A percentile compares a stretch with the other conserved stretches of the same genome.
Evolutionary conservation across 2,329 filamentous ascomycete species (phyloP).

Genomic region (Nemania serpens): DNA sequence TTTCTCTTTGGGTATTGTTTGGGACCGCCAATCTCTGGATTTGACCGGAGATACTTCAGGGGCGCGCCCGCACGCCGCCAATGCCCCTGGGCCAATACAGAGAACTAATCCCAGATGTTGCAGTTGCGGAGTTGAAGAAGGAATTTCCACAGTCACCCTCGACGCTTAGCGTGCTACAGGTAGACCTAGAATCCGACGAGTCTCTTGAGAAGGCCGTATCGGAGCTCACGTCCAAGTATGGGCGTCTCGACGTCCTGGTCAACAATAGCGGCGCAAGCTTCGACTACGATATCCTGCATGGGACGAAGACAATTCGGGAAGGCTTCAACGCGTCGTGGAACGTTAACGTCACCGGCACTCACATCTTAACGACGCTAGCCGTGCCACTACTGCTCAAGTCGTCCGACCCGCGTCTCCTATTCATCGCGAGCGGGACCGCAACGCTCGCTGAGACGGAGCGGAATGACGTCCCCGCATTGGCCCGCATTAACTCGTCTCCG

Average conservation of each 20-base stretch:
- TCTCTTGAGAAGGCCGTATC: constrained; percentile 50
- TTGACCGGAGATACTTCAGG: too few relatives aligned
- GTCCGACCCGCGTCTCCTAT: constrained; percentile 50
- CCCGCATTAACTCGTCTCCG: constrained; percentile 31
- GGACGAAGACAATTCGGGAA: constrained; percentile 43
- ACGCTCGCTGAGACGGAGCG: constrained; percentile 41
- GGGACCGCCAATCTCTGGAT: too few relatives aligned
- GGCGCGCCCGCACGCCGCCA: too few relatives aligned
- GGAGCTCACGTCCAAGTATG: constrained; percentile 43
- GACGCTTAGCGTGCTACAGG: constrained; percentile 46
- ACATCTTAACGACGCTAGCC: constrained; percentile 43
- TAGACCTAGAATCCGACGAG: constrained; percentile 54
- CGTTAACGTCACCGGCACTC: constrained; percentile 49
- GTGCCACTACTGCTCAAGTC: constrained; percentile 51
- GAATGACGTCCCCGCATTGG: constrained; percentile 19
- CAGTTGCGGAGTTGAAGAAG: constrained; percentile 40
- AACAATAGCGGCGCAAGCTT: constrained; percentile 55
- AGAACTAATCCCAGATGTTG: not conserved
- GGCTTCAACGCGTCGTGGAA: constrained; percentile 48
- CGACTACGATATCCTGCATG: constrained; percentile 36
- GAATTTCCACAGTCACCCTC: constrained; percentile 46
- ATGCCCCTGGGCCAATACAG: not conserved
- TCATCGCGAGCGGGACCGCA: constrained; percentile 51
- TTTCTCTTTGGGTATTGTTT: too few relatives aligned
- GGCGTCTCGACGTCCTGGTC: constrained; percentile 51